Conservation (phyloP, 441 rosid species). For the Geranium incanum region DNA sequence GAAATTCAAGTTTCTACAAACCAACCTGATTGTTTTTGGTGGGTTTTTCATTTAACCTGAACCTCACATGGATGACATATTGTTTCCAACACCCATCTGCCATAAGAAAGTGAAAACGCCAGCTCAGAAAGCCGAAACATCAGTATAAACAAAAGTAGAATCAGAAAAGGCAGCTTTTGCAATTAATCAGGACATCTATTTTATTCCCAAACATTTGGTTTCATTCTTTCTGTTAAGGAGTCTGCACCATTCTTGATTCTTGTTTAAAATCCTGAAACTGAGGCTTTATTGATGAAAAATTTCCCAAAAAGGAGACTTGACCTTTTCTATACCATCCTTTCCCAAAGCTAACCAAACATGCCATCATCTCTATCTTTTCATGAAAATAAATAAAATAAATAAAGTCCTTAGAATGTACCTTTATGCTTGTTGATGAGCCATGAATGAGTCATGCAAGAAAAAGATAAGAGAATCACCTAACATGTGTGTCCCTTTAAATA, state of each 20-base stretch:
- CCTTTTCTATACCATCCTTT: neutral
- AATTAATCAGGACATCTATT: neutral
- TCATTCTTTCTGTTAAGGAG: constrained; percentile 5
- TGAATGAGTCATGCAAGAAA: constrained; percentile 7
- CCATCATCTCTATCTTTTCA: neutral
- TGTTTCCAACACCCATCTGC: neutral
- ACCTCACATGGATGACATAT: neutral
- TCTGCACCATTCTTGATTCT: constrained; percentile 4
- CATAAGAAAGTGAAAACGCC: constrained; percentile 2
- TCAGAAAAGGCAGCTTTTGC: neutral
- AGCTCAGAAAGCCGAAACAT: constrained; percentile 4
- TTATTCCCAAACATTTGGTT: neutral
- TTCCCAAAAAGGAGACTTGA: neutral
- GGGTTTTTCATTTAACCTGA: neutral
- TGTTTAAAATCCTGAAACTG: neutral
- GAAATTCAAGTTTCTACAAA: neutral
- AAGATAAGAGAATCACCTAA: neutral
- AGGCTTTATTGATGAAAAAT: neutral
- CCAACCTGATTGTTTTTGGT: neutral
- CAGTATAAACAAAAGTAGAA: neutral
- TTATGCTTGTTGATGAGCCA: constrained; percentile 11
- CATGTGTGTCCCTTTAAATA: constrained; percentile 7
- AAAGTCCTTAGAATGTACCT: neutral
- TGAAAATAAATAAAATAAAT: neutral
- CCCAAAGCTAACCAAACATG: constrained; percentile 7